These are phyloP conservation scores for Aschersonia sp. DNA, from an alignment of 2,329 filamentous ascomycete species.

Conservation along the genomic window DNA sequence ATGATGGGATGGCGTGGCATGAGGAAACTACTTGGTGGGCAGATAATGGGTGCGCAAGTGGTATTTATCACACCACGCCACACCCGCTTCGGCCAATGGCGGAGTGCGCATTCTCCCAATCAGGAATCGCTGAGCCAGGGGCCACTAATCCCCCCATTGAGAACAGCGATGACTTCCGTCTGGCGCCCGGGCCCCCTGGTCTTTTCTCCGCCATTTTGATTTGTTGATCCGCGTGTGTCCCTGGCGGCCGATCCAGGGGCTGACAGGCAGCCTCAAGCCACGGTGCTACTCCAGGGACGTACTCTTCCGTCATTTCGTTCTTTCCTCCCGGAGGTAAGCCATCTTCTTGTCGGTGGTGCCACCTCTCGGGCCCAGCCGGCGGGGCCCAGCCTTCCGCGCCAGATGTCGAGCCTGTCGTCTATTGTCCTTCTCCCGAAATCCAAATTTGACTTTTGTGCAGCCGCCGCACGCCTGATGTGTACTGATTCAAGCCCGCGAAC, in stretches of 20 bases:
- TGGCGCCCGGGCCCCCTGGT: too few species aligned
- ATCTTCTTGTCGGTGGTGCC: background rate
- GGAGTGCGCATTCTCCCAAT: background rate
- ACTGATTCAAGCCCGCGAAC: too few species aligned
- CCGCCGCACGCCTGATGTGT: too few species aligned
- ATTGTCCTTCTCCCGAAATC: slow-evolving; percentile 1
- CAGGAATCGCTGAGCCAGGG: background rate
- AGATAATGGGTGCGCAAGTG: slow-evolving; percentile 1
- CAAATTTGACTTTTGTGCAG: background rate
- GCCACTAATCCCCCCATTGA: too few species aligned
- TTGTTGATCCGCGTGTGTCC: too few species aligned
- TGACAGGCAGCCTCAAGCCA: too few species aligned
- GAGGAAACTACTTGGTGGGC: slow-evolving; percentile 1
- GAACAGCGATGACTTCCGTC: too few species aligned
- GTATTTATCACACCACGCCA: slow-evolving; percentile 2
- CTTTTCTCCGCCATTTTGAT: too few species aligned
- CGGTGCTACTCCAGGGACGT: too few species aligned
- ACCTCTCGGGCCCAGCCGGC: slow-evolving; percentile 1
- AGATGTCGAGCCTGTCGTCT: background rate
- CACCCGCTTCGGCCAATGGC: background rate
- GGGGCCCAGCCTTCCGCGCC: background rate
- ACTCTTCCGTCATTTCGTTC: too few species aligned
- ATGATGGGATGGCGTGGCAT: background rate
- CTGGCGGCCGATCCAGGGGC: too few species aligned
- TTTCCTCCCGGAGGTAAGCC: background rate